A percentile compares a stretch with the other conserved stretches of the same genome.
These are phyloP conservation scores for Populus simonii DNA, from an alignment of 345 rosid species.

Conservation along the genomic window DNA sequence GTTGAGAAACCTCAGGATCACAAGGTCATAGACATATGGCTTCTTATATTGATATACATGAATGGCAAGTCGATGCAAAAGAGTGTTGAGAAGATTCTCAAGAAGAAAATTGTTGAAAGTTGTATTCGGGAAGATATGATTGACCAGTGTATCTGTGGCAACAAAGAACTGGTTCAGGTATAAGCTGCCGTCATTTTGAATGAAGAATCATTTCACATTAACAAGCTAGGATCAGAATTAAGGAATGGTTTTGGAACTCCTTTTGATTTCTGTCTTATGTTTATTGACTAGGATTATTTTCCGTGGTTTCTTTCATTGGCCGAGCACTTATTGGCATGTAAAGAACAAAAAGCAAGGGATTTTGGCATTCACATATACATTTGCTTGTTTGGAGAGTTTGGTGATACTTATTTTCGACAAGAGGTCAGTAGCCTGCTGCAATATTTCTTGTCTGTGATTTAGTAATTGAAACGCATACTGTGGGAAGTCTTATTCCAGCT, in stretches of 20 bases:
- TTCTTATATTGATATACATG: constrained; percentile 61
- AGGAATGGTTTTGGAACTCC: constrained; percentile 4
- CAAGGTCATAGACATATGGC: constrained; percentile 77
- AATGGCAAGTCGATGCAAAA: constrained; percentile 59
- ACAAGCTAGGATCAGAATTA: constrained; percentile 7
- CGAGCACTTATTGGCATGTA: constrained; percentile 67
- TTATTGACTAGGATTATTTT: constrained; percentile 56
- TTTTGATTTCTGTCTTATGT: constrained; percentile 13
- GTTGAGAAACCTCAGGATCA: constrained; percentile 68
- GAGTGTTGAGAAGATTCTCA: constrained; percentile 54
- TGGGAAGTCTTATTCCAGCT: constrained; percentile 16
- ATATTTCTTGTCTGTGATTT: neutral
- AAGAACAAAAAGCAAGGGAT: constrained; percentile 73
- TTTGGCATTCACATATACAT: constrained; percentile 55
- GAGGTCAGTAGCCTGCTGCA: constrained; percentile 45
- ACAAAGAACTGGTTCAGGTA: constrained; percentile 69
- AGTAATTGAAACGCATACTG: neutral
- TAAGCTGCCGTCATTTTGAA: neutral
- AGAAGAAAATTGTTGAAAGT: constrained; percentile 66
- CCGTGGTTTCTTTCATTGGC: constrained; percentile 64
- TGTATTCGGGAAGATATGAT: constrained; percentile 60
- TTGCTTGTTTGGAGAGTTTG: constrained; percentile 64
- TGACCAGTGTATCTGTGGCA: constrained; percentile 69
- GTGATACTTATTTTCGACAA: constrained; percentile 63
- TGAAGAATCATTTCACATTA: constrained; percentile 6